Evolutionary conservation across 805 yeast species (phyloP), one percentile per base, ranked within the genome.

Genomic region (Nakazawaea ambrosiae): DNA sequence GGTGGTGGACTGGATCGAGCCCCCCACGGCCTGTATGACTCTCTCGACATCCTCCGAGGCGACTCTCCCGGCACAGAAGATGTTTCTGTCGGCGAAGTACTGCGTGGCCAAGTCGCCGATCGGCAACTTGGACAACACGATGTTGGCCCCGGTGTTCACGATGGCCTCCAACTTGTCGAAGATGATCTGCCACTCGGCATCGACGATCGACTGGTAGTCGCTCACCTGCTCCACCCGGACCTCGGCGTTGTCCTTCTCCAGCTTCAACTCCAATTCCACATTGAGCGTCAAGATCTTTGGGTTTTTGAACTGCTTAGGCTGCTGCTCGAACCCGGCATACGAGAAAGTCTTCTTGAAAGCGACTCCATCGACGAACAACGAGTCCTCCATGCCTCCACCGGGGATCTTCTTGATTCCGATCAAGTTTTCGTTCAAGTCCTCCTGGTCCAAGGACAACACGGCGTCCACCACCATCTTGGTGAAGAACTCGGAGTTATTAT

Each of bases 31-130:
- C 54, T 79, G 73, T 41, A 87, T 78, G 6, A 88, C 95, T 53
- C 98, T 78, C 49, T 84, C 84, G 85, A 92, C 74, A 60, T 92
- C 98, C 49, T 87, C 96, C 27, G 73, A 47, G 9, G 88, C 61
- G 12, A 92, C 96, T 59, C 98, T 75, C 42, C 98, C 98, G 11
- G 98, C 98, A 66, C 98, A 92, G 65, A 92, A 92, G 36, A 92
- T 82, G 55, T 84, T 76, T 57, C 97, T 73, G 61, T 92, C 98
- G 25, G 98, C 98, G 61, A 92, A 92, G 62, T 73, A 92, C 65
- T 92, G 98, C 7, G 98, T 92, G n/a, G 98, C 98, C 57, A 92
- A 72, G 62, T 92, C 98, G 46, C 98, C 98, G 55, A 92, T 92
- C 39, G 98, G 98, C 51, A 92, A 70, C 58, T 88, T 88, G 14